Evolutionary conservation across 352 stramenopile genomes (phyloP).

Genomic region (Phytophthora tubulina): DNA sequence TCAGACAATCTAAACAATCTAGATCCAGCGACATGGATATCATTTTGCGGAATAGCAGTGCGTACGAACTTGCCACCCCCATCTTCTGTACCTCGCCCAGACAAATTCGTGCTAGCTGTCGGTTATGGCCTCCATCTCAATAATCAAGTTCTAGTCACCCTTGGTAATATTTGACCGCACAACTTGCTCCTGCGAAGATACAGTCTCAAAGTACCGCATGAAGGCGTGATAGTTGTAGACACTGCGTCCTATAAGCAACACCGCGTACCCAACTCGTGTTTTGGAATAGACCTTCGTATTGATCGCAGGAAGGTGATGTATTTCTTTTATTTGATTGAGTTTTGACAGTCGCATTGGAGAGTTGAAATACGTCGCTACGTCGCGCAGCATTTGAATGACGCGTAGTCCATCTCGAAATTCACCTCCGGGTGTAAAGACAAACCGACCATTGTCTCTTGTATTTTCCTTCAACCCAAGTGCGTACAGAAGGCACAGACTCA

Average conservation of each 20-base stretch:
- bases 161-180: not conserved
- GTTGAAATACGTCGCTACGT: constrained; percentile 13
- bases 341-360: not conserved
- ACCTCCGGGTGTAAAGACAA: constrained; percentile 3
- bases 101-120: constrained; percentile 20
- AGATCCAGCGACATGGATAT: not conserved
- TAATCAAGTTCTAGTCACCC: constrained; percentile 6
- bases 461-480: constrained; percentile 14
- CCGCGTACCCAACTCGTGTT: constrained; percentile 14
- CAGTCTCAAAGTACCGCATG: constrained; percentile 8
- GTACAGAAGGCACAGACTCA: constrained; percentile 11
- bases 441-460: not conserved
- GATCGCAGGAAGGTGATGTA: constrained; percentile 3
- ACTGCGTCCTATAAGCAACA: constrained; percentile 1
- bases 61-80: constrained; percentile 16
- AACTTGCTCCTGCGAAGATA: not conserved
- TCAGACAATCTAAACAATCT: not conserved
- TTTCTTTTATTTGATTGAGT: constrained; percentile 5
- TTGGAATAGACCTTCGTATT: constrained; percentile 7
- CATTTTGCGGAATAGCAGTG: constrained; percentile 13
- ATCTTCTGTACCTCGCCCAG: constrained; percentile 21
- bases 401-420: not conserved
- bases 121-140: constrained; percentile 22
- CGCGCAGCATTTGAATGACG: constrained; percentile 7
- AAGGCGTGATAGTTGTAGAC: constrained; percentile 16